Base-by-base conservation (phyloP, 169 alveolate species). In the Ichthyophthirius multifiliis region DNA sequence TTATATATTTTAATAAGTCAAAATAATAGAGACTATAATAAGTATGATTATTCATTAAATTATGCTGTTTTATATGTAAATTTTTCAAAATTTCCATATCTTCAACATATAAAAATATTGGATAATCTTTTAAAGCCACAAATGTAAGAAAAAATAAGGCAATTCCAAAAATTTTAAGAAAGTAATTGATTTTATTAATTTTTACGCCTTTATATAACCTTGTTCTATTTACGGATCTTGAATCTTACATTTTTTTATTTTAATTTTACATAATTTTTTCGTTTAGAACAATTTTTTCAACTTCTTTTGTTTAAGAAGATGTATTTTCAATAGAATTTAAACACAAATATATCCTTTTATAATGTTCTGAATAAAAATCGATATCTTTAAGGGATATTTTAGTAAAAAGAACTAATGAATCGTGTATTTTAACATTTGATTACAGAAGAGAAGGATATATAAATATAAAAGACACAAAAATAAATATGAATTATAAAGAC, bases 281-380 rank as follows among this genome's bases (percentile, higher is more conserved):
- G 16, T 44, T 39, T 20, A n/a, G 23, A 37, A 67, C 23, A 16
- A 37, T 37, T 37, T 67, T 39, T 13, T 67, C 77, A 0, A 67
- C 45, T 67, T 37, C 62, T n/a, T 39, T 7, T 37, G 18, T 34
- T n/a, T 37, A 30, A 37, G 15, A 35, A 20, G 12, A 37, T 1
- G 45, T 5, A 41, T 34, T 37, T 34, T 67, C 77, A n/a, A 67
- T 39, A 18, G 43, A 34, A 39, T 41, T 39, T 7, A 67, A 67
- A 44, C n/a, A 67, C 16, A 34, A 37, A 9, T 37, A 37, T n/a
- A 67, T 5, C 7, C 16, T 34, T 23, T 39, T 39, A 39, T 39
- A 67, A 23, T 67, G 77, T 5, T 67, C 77, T 18, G n/a, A 34
- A 20, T 67, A 67, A 9, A 13, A 67, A 37, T 67, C 77, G 10